Conservation (phyloP, 2,329 filamentous ascomycete species). For the Fusarium drepaniforme region DNA sequence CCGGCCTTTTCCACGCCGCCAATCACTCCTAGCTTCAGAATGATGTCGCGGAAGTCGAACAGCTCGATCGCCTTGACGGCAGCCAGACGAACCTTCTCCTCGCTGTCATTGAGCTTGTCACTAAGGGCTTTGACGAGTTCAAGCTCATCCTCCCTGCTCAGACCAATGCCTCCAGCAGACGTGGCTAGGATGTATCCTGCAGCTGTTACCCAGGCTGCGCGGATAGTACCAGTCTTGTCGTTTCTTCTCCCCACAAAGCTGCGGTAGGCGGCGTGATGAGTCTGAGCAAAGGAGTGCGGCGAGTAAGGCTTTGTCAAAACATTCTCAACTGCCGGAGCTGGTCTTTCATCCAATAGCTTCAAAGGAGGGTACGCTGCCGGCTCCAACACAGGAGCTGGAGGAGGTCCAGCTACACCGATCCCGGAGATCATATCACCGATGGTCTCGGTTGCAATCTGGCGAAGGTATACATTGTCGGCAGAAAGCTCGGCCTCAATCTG, state of each 20-base stretch:
- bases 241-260: conserved; percentile 87
- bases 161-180: conserved; percentile 88
- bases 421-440: conserved; percentile 95
- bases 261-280: conserved; percentile 82
- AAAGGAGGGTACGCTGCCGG: conserved; percentile 87
- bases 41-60: conserved; percentile 84
- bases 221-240: conserved; percentile 86
- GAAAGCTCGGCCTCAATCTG: conserved; percentile 93
- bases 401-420: conserved; percentile 90
- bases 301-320: conserved; percentile 86
- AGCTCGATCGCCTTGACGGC: conserved; percentile 87
- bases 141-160: conserved; percentile 85
- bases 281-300: conserved; percentile 89
- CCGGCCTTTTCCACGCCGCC: conserved; percentile 82
- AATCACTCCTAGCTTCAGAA: conserved; percentile 82
- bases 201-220: conserved; percentile 87
- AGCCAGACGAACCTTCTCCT: conserved; percentile 91
- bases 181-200: conserved; percentile 91
- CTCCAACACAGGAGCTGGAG: conserved; percentile 78
- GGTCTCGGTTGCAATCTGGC: conserved; percentile 90
- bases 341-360: conserved; percentile 68
- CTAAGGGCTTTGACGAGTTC: conserved; percentile 79
- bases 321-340: conserved; percentile 61
- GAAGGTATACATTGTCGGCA: conserved; percentile 88
- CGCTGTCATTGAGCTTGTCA: conserved; percentile 86